Conservation (phyloP, 495 filamentous ascomycete genomes). For the Trichocladium uniseriatum region DNA sequence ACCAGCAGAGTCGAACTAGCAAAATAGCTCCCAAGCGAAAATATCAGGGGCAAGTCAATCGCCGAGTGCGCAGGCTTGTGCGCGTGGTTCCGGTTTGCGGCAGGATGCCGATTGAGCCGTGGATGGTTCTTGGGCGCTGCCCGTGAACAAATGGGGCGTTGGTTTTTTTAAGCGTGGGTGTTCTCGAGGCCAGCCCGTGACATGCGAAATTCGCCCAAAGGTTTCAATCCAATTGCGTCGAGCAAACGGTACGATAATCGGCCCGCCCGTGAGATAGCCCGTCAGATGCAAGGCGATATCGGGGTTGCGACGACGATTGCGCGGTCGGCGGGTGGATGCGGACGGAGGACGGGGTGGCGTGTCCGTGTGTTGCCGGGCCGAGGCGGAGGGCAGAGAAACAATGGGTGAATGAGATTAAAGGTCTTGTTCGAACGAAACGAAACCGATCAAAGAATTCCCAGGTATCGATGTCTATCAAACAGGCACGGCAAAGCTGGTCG, state of each 20-base stretch:
- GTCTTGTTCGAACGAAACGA: conserved; percentile 31
- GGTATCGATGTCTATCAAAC: conserved; percentile 27
- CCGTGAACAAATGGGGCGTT: conserved; percentile 10
- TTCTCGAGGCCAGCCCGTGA: conserved; percentile 32
- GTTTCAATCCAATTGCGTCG: conserved; percentile 23
- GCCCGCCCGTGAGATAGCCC: conserved; percentile 15
- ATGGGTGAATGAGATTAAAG: conserved; percentile 35
- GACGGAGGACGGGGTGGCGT: conserved; percentile 11
- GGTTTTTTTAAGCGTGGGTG: conserved; percentile 11
- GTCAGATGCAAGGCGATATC: conserved; percentile 10
- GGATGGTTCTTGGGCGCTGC: conserved; percentile 22
- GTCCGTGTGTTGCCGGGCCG: conserved; percentile 18
- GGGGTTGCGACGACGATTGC: conserved; percentile 2
- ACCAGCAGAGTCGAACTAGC: neutral
- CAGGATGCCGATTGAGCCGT: neutral
- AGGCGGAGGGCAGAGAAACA: conserved; percentile 23
- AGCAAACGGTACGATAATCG: conserved; percentile 18
- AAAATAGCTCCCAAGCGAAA: neutral
- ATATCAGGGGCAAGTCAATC: no score
- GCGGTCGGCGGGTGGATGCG: conserved; percentile 4
- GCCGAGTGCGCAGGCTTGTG: neutral
- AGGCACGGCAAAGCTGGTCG: conserved; percentile 14
- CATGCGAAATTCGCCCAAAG: conserved; percentile 17
- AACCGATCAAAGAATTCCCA: conserved; percentile 32
- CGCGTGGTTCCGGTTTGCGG: neutral